Percentiles rank a stretch among this genome's conserved stretches.
These are phyloP conservation scores for Metroxylon sagu DNA, from an alignment of 176 grass and related monocot genomes.

Conservation along the genomic window DNA sequence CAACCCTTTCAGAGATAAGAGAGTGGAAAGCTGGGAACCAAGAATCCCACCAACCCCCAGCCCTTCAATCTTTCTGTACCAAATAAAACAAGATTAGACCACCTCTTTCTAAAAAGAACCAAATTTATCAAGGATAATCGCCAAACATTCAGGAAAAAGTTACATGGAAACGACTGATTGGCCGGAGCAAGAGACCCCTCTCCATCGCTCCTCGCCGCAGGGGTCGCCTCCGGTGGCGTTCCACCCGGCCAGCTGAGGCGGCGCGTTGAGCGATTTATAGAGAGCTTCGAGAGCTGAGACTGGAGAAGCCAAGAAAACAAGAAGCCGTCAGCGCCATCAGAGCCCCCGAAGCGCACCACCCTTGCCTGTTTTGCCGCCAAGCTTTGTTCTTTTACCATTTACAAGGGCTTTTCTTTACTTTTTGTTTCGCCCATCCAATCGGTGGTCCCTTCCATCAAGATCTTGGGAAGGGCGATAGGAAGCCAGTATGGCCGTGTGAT, in stretches of 20 bases:
- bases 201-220: conserved; percentile 20
- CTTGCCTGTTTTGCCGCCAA: too few species aligned
- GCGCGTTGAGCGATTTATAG: conserved; percentile 18
- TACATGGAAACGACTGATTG: conserved; percentile 55
- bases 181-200: conserved; percentile 52
- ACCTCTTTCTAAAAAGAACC: conserved; percentile 9
- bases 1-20: conserved; percentile 63
- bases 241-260: conserved; percentile 16
- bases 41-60: conserved; percentile 58
- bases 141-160: neutral
- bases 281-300: conserved; percentile 34
- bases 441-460: too few species aligned
- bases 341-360: neutral
- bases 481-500: too few species aligned
- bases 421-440: too few species aligned
- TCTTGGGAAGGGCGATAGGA: too few species aligned
- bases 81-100: conserved; percentile 17
- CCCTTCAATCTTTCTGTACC: conserved; percentile 61
- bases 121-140: conserved; percentile 7
- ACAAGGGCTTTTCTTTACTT: too few species aligned
- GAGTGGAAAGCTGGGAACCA: conserved; percentile 44
- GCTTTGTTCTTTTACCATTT: too few species aligned
- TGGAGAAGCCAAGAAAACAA: conserved; percentile 8
- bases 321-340: neutral
- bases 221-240: conserved; percentile 12